Base-by-base conservation (phyloP, 495 filamentous ascomycete genomes). In the Lineolata rhizophorae region DNA sequence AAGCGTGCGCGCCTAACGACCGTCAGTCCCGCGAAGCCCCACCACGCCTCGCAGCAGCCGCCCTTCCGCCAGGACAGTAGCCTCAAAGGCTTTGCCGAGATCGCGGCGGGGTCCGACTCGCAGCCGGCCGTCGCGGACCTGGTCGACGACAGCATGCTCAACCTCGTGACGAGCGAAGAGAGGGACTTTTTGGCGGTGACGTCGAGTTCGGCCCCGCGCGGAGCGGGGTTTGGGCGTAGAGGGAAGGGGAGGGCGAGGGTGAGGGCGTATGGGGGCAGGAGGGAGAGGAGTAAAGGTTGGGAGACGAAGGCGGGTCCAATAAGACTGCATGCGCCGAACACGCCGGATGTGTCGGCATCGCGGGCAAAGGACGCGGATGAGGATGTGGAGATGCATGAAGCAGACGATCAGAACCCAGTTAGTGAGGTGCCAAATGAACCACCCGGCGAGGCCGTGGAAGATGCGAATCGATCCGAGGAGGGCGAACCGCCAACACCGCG, bases 51-150 rank as follows among this genome's bases (percentile, higher is more conserved):
- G 18, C 19, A 29, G n/a, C n/a, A n/a, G n/a, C n/a, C n/a, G n/a
- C n/a, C n/a, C n/a, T n/a, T n/a, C n/a, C n/a, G n/a, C n/a, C n/a
- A n/a, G n/a, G n/a, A n/a, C n/a, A n/a, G n/a, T n/a, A n/a, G n/a
- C n/a, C n/a, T n/a, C n/a, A n/a, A n/a, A n/a, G n/a, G n/a, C n/a
- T n/a, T 56, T 13, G 37, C 34, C 6, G 50, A 51, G 8, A 53
- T 56, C 29, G 51, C 51, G 12, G 45, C 43, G n/a, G 39, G 46
- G 28, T 39, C 48, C 1, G 37, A 40, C 1, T 44, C 43, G 4
- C 44, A 43, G 10, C 32, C 35, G 5, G 35, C 41, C 4, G 18
- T 36, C 2, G 30, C 36, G 5, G 37, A 47, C 20, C 17, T 47
- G n/a, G 46, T 49, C 29, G 31, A 49, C 6, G 41, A 43, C 35